Conservation (phyloP, 306 rosid genomes). For the Inga oerstediana region DNA sequence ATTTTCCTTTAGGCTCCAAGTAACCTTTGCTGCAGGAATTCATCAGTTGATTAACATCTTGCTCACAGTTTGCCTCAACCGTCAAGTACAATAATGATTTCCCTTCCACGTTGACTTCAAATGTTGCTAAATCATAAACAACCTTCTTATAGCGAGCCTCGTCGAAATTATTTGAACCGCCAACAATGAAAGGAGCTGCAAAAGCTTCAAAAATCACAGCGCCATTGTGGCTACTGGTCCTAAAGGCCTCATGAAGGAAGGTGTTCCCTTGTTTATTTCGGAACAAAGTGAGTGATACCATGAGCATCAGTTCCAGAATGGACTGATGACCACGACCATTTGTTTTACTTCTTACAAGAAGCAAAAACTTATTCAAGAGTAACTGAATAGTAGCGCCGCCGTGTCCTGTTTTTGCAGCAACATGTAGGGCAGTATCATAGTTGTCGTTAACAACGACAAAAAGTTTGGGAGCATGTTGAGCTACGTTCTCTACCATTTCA, state of each 20-base stretch:
- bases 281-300: neutral
- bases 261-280: neutral
- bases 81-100: slow-evolving; percentile 12
- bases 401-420: slow-evolving; percentile 9
- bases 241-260: slow-evolving; percentile 12
- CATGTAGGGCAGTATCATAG: neutral
- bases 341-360: neutral
- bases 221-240: no score
- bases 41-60: neutral
- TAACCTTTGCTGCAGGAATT: neutral
- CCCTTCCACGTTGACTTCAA: neutral
- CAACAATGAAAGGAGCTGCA: neutral
- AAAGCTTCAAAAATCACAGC: neutral
- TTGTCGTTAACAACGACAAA: neutral
- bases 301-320: neutral
- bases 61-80: neutral
- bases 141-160: neutral
- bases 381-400: neutral
- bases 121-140: neutral
- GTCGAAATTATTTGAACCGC: neutral
- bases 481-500: neutral
- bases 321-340: neutral
- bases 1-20: neutral
- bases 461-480: neutral
- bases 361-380: neutral